Conservation (phyloP, 176 grass and related monocot species). For the Neostapfia colusana region DNA sequence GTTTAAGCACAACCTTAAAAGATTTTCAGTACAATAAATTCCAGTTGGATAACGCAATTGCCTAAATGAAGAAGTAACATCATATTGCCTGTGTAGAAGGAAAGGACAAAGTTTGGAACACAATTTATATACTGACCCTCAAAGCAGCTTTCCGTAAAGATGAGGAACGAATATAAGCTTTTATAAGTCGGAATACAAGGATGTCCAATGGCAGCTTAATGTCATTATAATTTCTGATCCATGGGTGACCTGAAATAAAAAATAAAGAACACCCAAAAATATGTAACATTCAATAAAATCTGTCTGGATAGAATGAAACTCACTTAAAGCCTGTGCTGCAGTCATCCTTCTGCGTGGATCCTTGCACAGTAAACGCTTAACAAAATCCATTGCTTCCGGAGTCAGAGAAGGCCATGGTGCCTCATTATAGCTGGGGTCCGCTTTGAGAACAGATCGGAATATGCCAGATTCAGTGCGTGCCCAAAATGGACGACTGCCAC, state of each 20-base stretch:
- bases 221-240: slow-evolving; percentile 84
- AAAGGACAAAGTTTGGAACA: slow-evolving; percentile 11
- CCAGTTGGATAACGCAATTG: neutral
- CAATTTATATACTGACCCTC: slow-evolving; percentile 46
- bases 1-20: slow-evolving; percentile 16
- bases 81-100: slow-evolving; percentile 3
- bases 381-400: slow-evolving; percentile 76
- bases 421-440: slow-evolving; percentile 72
- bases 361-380: slow-evolving; percentile 70
- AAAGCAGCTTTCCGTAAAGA: slow-evolving; percentile 74
- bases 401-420: slow-evolving; percentile 74
- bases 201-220: slow-evolving; percentile 67
- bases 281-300: slow-evolving; percentile 12
- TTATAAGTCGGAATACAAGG: slow-evolving; percentile 75
- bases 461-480: slow-evolving; percentile 84
- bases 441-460: slow-evolving; percentile 82
- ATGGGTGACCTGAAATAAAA: slow-evolving; percentile 66
- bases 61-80: neutral
- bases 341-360: slow-evolving; percentile 93
- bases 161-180: slow-evolving; percentile 75
- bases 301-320: slow-evolving; percentile 18
- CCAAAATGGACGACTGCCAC: slow-evolving; percentile 85
- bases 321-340: slow-evolving; percentile 74
- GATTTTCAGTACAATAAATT: neutral
- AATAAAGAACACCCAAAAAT: slow-evolving; percentile 19